Evolutionary conservation across 805 yeast genomes (phyloP), one percentile per base, ranked within the genome.

Genomic region (Vanderwaltozyma verrucispora): DNA sequence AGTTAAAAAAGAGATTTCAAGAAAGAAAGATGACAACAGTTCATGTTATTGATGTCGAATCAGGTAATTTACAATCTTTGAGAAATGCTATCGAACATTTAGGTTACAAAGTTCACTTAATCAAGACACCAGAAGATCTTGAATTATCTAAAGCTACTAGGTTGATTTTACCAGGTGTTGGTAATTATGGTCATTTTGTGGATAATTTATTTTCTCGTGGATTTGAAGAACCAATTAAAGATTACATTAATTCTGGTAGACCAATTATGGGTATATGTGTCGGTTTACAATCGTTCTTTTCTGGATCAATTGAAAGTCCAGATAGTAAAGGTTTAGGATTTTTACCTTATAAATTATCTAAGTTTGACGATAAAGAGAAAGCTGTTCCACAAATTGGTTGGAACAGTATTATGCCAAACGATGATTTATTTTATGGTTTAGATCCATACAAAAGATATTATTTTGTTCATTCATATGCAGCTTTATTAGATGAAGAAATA

Each of bases 331-430:
- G 92, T n/a, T 63, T 82, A 30, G 77, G 79, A 0, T 60, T 75
- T 16, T 62, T 83, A 3, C 68, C 68, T 24, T 60, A 74, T 30
- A 61, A 62, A 8, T 64, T 94, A 44, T 59, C 62, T 12, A 79
- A 74, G 51, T 92, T 92, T 54, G 73, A 78, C 47, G 63, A 62
- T 12, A 41, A 67, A 6, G 64, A 62, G 23, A 92, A 92, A 58
- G 72, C 95, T 11, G 98, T 92, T 7, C 99, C 99, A 1, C 88
- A 85, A 48, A 89, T 92, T 45, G 99, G 99, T 15, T 92, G 99
- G 99, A 89, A 87, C 56, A 69, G 73, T 33, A 49, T 58, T 3
- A 39, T 53, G 1, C 44, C 53, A 8, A 36, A 32, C n/a, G 37
- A 37, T 19, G 55, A 52, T 33, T 41, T 62, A 8, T 63, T 83